Base-by-base conservation (phyloP, 129 eudicot species). In the sunflower (Helianthus annuus) region DNA sequence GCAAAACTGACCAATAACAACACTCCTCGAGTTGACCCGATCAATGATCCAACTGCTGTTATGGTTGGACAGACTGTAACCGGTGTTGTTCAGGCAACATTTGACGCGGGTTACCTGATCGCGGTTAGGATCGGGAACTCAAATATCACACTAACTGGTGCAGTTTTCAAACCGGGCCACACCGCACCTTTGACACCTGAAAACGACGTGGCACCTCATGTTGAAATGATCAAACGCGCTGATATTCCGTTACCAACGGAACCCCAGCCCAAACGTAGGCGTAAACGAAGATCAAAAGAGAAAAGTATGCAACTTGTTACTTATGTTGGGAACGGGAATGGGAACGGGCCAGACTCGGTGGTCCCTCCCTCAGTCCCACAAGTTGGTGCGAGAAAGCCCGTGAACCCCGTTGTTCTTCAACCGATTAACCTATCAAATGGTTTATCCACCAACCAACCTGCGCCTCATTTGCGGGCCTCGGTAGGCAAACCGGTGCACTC, bases 91-190 rank as follows among this genome's bases (percentile, higher is more conserved):
- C 91, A 94, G 74, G 90, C 97, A n/a, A 64, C 86, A 12, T 90
- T 94, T 69, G 96, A 86, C 66, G 96, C 95, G 53, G 98, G 97
- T 77, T 94, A 80, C 74, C 58, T 94, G 55, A 93, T 94, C 13
- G 79, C 86, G 17, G 96, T 94, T 54, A 86, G 84, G 67, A 88
- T 90, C 48, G 96, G 98, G 71, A 85, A 90, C 76, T 94, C 96
- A 38, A 81, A 64, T 16, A 80, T 86, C 32, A 84, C 73, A 70
- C 73, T 94, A 58, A 85, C 91, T 69, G 98, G 98, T 22, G 88
- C 88, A 45, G 97, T 90, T 66, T 94, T 94, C 71, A 94, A 94
- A 84, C 93, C 98, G 10, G 98, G 97, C 9, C 91, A 90, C 44
- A 81, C 61, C 74, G 85, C 85, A n/a, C 98, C 98, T 0, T 82